Evolutionary conservation across 306 rosid genomes (phyloP), one percentile per base, ranked within the genome.

Genomic region (Hylodesmum podocarpum): DNA sequence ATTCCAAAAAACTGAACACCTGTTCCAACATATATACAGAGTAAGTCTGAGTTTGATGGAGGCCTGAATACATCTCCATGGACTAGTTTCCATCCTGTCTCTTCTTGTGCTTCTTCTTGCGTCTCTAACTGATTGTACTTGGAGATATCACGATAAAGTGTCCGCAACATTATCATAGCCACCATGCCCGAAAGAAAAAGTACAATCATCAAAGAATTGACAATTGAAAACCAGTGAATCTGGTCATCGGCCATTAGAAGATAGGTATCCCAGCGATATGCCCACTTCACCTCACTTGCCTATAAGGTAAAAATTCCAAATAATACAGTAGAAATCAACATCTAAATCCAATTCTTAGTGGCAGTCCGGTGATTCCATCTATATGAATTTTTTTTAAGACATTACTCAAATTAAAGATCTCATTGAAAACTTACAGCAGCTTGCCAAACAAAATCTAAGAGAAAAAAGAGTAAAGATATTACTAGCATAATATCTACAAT

Each of bases 281-380:
- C 80, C 80, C 80, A 49, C 66, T 64, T 76, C 55, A 76, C 73
- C 49, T 76, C 80, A 76, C 80, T 76, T 8, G 65, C 65, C 80
- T 76, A 15, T 41, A 64, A 63, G 75, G 27, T 22, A 15, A 59
- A 37, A 72, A 4, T 8, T n/a, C 2, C 37, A 15, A 3, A 9
- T n/a, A n/a, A n/a, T 36, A 36, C 0, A 7, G 12, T 33, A 36
- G 4, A 64, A 50, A 29, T 44, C 49, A 46, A 57, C 55, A 57
- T 40, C 49, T 31, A 13, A 40, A 43, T 59, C 70, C 18, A 28
- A 27, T 41, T 29, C 24, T 62, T 28, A 28, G 47, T 28, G 22
- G 10, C 59, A 58, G 21, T 16, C 4, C 55, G 16, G 47, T 19
- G 9, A 58, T 25, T 41, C 61, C 13, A 13, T 47, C 3, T 8